Conservation (phyloP, 2,329 filamentous ascomycete genomes). For the Ophiocordyceps camponoti-floridani region DNA sequence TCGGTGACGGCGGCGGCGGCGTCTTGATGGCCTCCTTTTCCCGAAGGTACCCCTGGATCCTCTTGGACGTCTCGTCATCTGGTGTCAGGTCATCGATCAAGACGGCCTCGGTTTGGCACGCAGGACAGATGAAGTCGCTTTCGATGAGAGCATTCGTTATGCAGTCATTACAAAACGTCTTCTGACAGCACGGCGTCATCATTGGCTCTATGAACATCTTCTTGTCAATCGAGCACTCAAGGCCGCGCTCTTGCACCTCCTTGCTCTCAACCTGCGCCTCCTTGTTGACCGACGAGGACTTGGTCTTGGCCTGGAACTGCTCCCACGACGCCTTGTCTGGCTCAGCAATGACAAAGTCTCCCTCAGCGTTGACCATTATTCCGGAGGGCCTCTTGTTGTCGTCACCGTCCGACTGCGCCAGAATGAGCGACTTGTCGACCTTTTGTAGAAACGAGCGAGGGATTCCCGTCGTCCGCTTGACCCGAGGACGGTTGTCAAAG, state of each 20-base stretch:
- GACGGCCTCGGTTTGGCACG: slow-evolving; percentile 78
- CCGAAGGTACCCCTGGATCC: slow-evolving; percentile 57
- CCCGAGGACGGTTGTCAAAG: slow-evolving; percentile 80
- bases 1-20: slow-evolving; percentile 14
- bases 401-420: slow-evolving; percentile 54
- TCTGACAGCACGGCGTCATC: slow-evolving; percentile 96
- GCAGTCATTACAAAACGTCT: slow-evolving; percentile 98
- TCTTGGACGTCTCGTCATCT: slow-evolving; percentile 62
- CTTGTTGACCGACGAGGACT: slow-evolving; percentile 70
- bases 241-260: slow-evolving; percentile 69
- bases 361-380: slow-evolving; percentile 95
- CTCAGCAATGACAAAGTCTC: slow-evolving; percentile 91
- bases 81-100: slow-evolving; percentile 78
- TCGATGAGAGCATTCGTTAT: slow-evolving; percentile 98
- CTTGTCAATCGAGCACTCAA: slow-evolving; percentile 93
- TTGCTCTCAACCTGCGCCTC: slow-evolving; percentile 62
- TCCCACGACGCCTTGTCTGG: slow-evolving; percentile 95
- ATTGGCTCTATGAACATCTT: slow-evolving; percentile 97
- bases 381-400: slow-evolving; percentile 77
- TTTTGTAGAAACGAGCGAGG: slow-evolving; percentile 90
- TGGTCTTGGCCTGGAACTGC: slow-evolving; percentile 86
- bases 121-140: slow-evolving; percentile 91
- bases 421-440: slow-evolving; percentile 72
- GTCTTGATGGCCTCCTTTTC: slow-evolving; percentile 35
- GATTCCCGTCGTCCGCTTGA: slow-evolving; percentile 94